A percentile compares a stretch with the other conserved stretches of the same genome.
phyloP scores from a whole-genome alignment of 1,139 yeast genomes.

The Insectozyma bohioensis region DNA sequence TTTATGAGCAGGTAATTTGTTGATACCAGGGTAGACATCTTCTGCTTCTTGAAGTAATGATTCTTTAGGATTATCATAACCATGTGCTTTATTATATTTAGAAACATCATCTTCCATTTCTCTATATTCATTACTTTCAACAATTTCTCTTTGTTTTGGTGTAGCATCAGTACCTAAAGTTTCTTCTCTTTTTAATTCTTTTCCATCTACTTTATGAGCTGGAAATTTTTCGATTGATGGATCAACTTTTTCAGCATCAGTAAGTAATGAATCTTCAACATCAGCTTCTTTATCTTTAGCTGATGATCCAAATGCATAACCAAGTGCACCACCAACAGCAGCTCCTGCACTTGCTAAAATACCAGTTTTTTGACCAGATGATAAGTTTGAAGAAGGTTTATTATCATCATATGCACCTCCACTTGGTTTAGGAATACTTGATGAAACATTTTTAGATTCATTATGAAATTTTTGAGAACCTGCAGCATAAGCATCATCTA shows the following conservation, averaged over 20 bases:
- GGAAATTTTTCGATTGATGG: slow-evolving; percentile 24
- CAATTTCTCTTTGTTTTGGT: slow-evolving; percentile 7
- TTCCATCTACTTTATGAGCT: slow-evolving; percentile 15
- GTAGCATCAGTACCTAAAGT: slow-evolving; percentile 5
- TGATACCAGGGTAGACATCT: slow-evolving; percentile 22
- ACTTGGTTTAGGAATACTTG: slow-evolving; percentile 3
- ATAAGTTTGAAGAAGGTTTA: no score
- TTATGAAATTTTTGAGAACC: slow-evolving; percentile 5
- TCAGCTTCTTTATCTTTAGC: slow-evolving; percentile 2
- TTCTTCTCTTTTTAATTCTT: slow-evolving; percentile 7
- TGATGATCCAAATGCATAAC: slow-evolving; percentile 6
- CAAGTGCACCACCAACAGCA: slow-evolving; percentile 12
- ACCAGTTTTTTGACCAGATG: slow-evolving; percentile 2
- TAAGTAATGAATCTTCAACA: slow-evolving; percentile 20
- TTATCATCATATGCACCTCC: slow-evolving; percentile 1
- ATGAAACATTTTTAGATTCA: slow-evolving; percentile 3
- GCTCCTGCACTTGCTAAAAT: slow-evolving; percentile 11
- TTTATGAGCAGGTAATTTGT: slow-evolving; percentile 18
- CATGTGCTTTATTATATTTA: slow-evolving; percentile 30
- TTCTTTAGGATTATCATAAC: slow-evolving; percentile 23
- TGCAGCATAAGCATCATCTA: slow-evolving; percentile 4
- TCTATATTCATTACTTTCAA: slow-evolving; percentile 9
- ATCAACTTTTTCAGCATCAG: slow-evolving; percentile 21
- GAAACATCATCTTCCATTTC: slow-evolving; percentile 25
- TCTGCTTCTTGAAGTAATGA: slow-evolving; percentile 32